Base-by-base conservation (phyloP, 768 basidiomycete species). In the Amanita exitialis region DNA sequence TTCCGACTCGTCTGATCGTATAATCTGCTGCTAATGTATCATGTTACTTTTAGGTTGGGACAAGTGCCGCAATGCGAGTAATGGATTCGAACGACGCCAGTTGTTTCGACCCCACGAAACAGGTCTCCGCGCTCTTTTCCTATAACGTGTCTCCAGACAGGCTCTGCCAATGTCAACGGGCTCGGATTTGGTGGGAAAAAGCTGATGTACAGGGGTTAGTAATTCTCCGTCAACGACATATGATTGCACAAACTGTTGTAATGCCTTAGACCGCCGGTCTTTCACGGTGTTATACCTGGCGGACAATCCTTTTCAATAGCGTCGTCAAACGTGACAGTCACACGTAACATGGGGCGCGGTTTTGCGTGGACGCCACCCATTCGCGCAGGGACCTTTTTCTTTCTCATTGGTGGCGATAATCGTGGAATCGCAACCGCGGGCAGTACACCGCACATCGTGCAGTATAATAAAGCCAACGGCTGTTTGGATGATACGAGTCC, bases 201-300 rank as follows among this genome's bases (percentile, higher is more conserved):
- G 57, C 68, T 21, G 64, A 60, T 34, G 76, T 81, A 0, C 64
- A 77, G 62, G 82, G 80, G 81, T 83, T 58, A 53, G 71, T 57
- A 18, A 52, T 35, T 36, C 5, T 8, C 35, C n/a, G 32, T 49
- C 36, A 13, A 13, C 42, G 34, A 20, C n/a, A 21, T 8, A 38
- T 18, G 9, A 25, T 48, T 35, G 32, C 39, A 46, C 49, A 35
- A 13, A 32, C 36, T 23, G 36, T 20, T 38, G 27, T 15, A 9
- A 35, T 16, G 35, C 18, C 10, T 39, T 54, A 85, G 85, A 9
- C 76, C 61, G 1, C 73, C 79, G n/a, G 72, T 62, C 25, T 86
- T 87, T 62, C 68, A 78, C 23, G 86, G 85, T 4, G 70, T 88
- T 38, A 88, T 90, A 30, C 89, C 89, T 1, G 89, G 87, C 1